Conservation (phyloP, 345 rosid species). For the Brassica incana region DNA sequence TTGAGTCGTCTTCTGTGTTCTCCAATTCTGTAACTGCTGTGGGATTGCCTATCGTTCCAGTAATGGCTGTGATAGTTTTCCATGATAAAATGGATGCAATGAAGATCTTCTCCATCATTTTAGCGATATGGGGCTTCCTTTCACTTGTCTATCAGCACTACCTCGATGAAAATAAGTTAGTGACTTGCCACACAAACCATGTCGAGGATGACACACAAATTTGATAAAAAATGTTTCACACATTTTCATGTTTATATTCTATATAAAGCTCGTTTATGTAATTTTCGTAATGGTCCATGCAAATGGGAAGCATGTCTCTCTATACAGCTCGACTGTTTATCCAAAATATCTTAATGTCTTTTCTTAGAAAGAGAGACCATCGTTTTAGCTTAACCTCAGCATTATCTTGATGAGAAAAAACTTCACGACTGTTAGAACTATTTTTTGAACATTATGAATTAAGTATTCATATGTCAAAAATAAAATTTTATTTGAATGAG, state of each 20-base stretch:
- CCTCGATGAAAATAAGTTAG: neutral
- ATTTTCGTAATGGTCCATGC: neutral
- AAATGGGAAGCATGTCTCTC: constrained; percentile 8
- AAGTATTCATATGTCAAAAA: too few relatives aligned
- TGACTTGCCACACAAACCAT: neutral
- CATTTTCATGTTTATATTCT: neutral
- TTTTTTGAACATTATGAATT: too few relatives aligned
- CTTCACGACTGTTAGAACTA: neutral
- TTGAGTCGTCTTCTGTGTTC: too few relatives aligned
- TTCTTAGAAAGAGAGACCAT: neutral
- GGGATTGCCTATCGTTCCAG: neutral
- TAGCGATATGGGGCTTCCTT: neutral
- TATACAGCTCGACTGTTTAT: neutral
- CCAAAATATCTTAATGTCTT: neutral
- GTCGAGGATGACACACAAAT: neutral
- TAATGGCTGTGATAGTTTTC: neutral
- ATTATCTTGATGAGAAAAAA: constrained; percentile 12
- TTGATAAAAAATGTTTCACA: neutral
- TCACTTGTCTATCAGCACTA: neutral
- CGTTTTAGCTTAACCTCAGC: constrained; percentile 9
- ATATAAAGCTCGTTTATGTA: neutral
- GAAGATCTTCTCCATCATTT: too few relatives aligned
- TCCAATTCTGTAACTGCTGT: neutral
- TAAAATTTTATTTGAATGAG: too few relatives aligned
- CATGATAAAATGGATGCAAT: neutral